Conservation (phyloP, 768 basidiomycete genomes). For the Termitomyces sp. region DNA sequence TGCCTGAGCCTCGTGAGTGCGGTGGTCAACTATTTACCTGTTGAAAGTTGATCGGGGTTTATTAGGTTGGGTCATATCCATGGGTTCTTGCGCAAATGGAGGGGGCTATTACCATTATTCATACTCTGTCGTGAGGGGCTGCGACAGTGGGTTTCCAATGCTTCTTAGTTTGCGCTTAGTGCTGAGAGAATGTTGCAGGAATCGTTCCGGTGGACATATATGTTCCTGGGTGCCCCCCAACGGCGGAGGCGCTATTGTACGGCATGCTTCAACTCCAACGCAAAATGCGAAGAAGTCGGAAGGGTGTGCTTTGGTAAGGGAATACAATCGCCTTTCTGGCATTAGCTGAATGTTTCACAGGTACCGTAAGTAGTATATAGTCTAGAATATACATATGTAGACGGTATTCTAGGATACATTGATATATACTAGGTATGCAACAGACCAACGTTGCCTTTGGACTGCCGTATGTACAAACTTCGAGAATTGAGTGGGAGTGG, state of each 20-base stretch:
- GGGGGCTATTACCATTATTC: constrained; percentile 98
- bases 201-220: constrained; percentile 99
- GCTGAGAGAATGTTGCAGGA: constrained; percentile 36
- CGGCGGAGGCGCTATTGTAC: constrained; percentile 95
- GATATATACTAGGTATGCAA: neutral
- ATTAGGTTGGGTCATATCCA: constrained; percentile 95
- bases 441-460: too few species aligned
- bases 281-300: constrained; percentile 89
- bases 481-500: neutral
- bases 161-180: neutral
- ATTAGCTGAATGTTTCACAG: constrained; percentile 23
- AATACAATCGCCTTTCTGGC: neutral
- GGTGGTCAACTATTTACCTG: constrained; percentile 1
- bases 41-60: neutral
- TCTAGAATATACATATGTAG: constrained; percentile 5
- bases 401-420: constrained; percentile 6
- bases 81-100: constrained; percentile 99
- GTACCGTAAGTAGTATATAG: constrained; percentile 49
- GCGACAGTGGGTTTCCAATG: constrained; percentile 68
- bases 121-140: constrained; percentile 97
- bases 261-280: constrained; percentile 96
- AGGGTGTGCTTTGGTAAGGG: constrained; percentile 80
- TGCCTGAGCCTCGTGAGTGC: constrained; percentile 90
- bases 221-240: constrained; percentile 92
- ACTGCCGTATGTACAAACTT: too few species aligned